Evolutionary conservation across 129 eudicot species (phyloP).

Genomic region (Flaveria ramosissima): DNA sequence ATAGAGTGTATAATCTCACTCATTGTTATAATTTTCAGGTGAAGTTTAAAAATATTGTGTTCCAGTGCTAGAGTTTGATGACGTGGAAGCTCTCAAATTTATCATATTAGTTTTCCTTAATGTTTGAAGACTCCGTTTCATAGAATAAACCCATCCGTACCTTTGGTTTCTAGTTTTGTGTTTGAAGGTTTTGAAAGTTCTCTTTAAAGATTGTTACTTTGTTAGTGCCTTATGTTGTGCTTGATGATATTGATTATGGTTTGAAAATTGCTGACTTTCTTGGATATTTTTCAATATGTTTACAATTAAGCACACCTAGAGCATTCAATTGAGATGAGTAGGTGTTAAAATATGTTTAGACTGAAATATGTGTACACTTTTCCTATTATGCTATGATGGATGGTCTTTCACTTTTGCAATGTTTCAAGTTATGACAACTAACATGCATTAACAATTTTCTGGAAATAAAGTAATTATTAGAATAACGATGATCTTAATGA

Average conservation of each 20-base stretch:
- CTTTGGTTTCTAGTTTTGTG: not conserved
- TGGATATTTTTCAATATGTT: constrained; percentile 5
- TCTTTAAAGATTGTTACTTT: not conserved
- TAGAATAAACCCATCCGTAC: not conserved
- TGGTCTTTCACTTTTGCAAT: not conserved
- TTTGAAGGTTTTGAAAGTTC: not conserved
- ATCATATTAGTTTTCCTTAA: not conserved
- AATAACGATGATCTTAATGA: not conserved
- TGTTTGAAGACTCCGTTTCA: not conserved
- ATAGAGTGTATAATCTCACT: not conserved
- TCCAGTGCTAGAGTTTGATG: constrained; percentile 3
- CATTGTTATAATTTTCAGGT: not conserved
- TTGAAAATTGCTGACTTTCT: not conserved
- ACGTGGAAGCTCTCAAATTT: not conserved
- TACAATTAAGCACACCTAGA: not conserved
- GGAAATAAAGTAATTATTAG: not conserved
- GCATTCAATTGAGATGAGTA: not conserved
- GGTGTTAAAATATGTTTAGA: not conserved
- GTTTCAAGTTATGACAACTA: not conserved
- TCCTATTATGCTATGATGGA: not conserved
- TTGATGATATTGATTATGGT: not conserved
- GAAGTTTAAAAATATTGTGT: not conserved
- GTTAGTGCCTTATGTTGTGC: not conserved
- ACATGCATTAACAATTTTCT: not conserved
- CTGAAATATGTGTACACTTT: not conserved